phyloP scores from a whole-genome alignment of 2,329 filamentous ascomycete species.

The Exserohilum rostratum region DNA sequence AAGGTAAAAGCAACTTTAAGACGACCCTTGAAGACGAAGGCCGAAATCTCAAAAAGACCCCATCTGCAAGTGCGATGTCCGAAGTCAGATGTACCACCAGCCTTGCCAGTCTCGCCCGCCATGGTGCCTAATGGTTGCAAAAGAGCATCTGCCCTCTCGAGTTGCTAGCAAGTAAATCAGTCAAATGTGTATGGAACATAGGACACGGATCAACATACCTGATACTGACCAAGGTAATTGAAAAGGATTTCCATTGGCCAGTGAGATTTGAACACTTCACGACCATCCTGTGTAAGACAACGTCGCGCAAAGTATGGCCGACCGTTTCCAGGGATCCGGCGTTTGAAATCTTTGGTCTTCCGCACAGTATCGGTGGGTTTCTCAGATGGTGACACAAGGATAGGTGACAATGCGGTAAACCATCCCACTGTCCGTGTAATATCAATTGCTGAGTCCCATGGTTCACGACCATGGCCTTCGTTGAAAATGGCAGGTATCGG shows the following conservation, averaged over 20 bases:
- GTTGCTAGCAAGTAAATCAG: slow-evolving; percentile 50
- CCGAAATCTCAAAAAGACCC: slow-evolving; percentile 60
- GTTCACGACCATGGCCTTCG: slow-evolving; percentile 48
- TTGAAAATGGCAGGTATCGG: slow-evolving; percentile 57
- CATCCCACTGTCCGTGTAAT: slow-evolving; percentile 65
- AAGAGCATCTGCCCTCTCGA: slow-evolving; percentile 54
- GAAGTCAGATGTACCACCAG: slow-evolving; percentile 55
- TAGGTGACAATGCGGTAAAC: slow-evolving; percentile 62
- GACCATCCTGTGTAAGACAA: slow-evolving; percentile 38
- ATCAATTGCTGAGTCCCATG: slow-evolving; percentile 55
- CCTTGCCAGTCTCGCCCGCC: slow-evolving; percentile 54
- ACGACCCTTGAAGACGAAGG: slow-evolving; percentile 54
- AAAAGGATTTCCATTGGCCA: slow-evolving; percentile 64
- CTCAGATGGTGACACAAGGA: slow-evolving; percentile 40
- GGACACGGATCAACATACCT: slow-evolving; percentile 44
- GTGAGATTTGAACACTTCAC: slow-evolving; percentile 41
- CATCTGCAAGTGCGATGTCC: slow-evolving; percentile 54
- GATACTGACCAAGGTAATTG: slow-evolving; percentile 60
- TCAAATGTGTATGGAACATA: neutral
- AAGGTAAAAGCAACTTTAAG: slow-evolving; percentile 59
- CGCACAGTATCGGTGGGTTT: slow-evolving; percentile 58
- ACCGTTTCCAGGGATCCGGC: slow-evolving; percentile 38
- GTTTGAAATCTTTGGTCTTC: slow-evolving; percentile 61
- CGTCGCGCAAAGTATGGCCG: slow-evolving; percentile 55
- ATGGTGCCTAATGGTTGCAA: slow-evolving; percentile 53